Evolutionary conservation across 148 eudicot genomes (phyloP), one percentile per base, ranked within the genome.

Genomic region (Suaeda aralocaspica): DNA sequence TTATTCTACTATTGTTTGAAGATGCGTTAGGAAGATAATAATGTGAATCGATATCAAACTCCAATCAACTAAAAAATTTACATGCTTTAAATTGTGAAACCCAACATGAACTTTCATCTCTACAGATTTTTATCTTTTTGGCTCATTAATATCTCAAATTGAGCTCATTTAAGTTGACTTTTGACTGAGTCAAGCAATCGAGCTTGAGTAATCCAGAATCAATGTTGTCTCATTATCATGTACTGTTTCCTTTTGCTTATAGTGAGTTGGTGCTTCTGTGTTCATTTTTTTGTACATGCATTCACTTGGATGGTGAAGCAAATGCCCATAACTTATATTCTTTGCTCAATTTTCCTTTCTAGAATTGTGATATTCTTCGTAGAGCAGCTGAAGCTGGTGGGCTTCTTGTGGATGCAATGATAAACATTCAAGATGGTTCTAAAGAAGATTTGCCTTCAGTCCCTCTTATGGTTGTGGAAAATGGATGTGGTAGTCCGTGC

Each of bases 371-470:
- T 81, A 87, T 94, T 77, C 87, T 94, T 16, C 92, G 97, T 19
- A 82, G 87, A 73, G 99, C 99, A 55, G 99, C 99, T 36, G 99
- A 90, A 79, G 99, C 97, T 9, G 99, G 99, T 34, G 99, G 97
- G 52, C 79, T 94, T 59, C 93, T 94, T 18, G 91, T 94, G 71
- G 99, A 94, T 81, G 97, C 90, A 36, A 94, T 94, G 97, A 82
- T 75, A 71, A 93, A 84, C 73, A 76, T 71, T 63, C 83, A 84
- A 73, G 98, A 91, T 52, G 63, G 74, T 46, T 76, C 84, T 9
- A 86, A 80, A 74, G 85, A 81, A 59, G 80, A 57, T 26, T 71
- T 85, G 34, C 79, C 89, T 22, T 89, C 91, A 4, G 96, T 89
- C 74, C 91, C 96, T 14, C 83, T 94, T 46, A 94, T 91, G 97